Base-by-base conservation (phyloP, 2,329 filamentous ascomycete species). In the Didymella sp. region DNA sequence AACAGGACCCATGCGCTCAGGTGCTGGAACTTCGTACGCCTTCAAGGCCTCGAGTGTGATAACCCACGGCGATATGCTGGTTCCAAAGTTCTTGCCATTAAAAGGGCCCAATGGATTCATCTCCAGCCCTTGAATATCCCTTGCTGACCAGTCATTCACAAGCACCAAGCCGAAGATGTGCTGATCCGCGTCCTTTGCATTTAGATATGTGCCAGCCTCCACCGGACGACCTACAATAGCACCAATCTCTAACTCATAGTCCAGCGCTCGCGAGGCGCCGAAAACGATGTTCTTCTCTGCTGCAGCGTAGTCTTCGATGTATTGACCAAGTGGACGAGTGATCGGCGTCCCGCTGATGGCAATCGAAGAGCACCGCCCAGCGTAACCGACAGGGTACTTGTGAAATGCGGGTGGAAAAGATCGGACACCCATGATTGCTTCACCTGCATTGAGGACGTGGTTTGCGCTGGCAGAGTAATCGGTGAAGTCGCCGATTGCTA, bases 151-250 rank as follows among this genome's bases (percentile, higher is more conserved):
- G 59, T 88, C 85, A 60, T 88, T 88, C 12, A 88, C 65, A 33
- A 89, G 71, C 0, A 86, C 81, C n/a, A 87, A 76, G 0, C 86
- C 86, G 67, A 88, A 88, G 15, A 88, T 84, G 61, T 88, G 83
- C 0, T 84, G 78, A 15, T 76, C 73, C 0, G 79, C 79, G 6
- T 80, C 68, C 15, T 66, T 66, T n/a, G 80, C 77, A 7, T 76
- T 59, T 22, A 82, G 68, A 0, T 64, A 62, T 1, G 75, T 60
- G 0, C 80, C 79, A 7, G 73, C 70, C 1, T 73, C 63, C 0
- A 81, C 64, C 0, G 80, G 78, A 9, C 72, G 70, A 7, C 77
- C 77, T 8, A 83, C 69, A 30, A 82, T 74, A 17, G 76, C 77
- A 1, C 78, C 81, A 64, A 83, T 73, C 57, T 84, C 81, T 2